Evolutionary conservation across 306 rosid species (phyloP).

Genomic region (Canavalia ensiformis): DNA sequence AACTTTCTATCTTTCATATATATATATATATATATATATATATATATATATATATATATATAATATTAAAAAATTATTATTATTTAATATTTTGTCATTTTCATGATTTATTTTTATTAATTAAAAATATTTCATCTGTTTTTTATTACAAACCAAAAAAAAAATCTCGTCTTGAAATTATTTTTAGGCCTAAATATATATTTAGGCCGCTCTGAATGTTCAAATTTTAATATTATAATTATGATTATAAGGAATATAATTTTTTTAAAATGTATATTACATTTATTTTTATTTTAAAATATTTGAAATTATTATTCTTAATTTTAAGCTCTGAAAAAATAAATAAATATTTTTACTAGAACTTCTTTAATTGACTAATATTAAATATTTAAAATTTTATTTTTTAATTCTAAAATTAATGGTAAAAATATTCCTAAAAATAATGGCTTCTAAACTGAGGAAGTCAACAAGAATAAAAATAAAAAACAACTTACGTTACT

Average conservation of each 20-base stretch:
- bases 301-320: background rate
- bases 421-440: background rate
- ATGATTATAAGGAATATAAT: background rate
- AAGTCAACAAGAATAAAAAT: background rate
- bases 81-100: too few relatives aligned
- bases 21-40: too few relatives aligned
- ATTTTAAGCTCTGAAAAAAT: background rate
- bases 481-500: background rate
- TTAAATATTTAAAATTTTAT: background rate
- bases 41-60: too few relatives aligned
- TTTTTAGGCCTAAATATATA: too few relatives aligned
- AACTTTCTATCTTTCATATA: too few relatives aligned
- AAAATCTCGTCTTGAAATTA: too few relatives aligned
- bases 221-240: background rate
- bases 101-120: too few relatives aligned
- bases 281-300: background rate
- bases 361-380: background rate
- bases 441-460: background rate
- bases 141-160: too few relatives aligned
- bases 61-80: too few relatives aligned
- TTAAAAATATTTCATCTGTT: too few relatives aligned
- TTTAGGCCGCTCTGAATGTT: too few relatives aligned
- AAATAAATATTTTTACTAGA: background rate
- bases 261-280: background rate
- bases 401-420: too few relatives aligned